Conservation (phyloP, 2,329 filamentous ascomycete species). For the Claviceps pazoutovae region DNA sequence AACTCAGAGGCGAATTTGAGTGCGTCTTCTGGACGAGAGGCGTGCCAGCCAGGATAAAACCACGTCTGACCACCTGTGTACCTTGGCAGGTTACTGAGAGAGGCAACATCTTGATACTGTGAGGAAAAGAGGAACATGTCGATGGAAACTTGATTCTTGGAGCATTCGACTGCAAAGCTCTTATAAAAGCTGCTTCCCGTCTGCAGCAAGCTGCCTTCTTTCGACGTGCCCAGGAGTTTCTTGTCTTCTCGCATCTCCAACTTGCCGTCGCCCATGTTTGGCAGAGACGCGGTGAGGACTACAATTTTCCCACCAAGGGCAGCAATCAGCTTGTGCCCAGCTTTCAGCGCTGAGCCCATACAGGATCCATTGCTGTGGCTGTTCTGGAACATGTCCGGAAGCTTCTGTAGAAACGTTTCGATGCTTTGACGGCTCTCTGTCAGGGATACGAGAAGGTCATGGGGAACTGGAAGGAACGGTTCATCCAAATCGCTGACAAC, state of each 20-base stretch:
- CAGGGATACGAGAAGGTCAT: slow-evolving; percentile 79
- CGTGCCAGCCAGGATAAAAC: slow-evolving; percentile 98
- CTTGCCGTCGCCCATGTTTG: slow-evolving; percentile 80
- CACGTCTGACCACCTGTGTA: slow-evolving; percentile 97
- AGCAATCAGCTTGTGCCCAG: slow-evolving; percentile 91
- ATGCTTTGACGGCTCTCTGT: slow-evolving; percentile 83
- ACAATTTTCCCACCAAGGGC: slow-evolving; percentile 90
- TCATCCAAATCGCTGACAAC: slow-evolving; percentile 93
- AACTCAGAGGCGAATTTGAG: slow-evolving; percentile 97
- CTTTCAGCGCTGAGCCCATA: slow-evolving; percentile 85
- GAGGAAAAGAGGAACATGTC: slow-evolving; percentile 97
- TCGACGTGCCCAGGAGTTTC: slow-evolving; percentile 84
- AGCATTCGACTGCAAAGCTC: slow-evolving; percentile 96
- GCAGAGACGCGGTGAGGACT: slow-evolving; percentile 77
- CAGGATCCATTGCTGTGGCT: slow-evolving; percentile 82
- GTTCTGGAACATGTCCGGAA: slow-evolving; percentile 94
- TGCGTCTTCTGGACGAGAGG: slow-evolving; percentile 81
- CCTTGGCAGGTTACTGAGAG: slow-evolving; percentile 82
- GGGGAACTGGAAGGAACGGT: slow-evolving; percentile 87
- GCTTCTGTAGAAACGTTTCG: slow-evolving; percentile 76
- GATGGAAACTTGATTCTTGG: slow-evolving; percentile 95
- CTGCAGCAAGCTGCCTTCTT: slow-evolving; percentile 76
- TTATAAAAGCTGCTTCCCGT: slow-evolving; percentile 97
- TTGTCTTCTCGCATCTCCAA: slow-evolving; percentile 93
- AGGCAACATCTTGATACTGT: slow-evolving; percentile 94